These are phyloP conservation scores for Taiwanofungus camphoratus DNA, from an alignment of 1,284 basidiomycete species.

Conservation along the genomic window DNA sequence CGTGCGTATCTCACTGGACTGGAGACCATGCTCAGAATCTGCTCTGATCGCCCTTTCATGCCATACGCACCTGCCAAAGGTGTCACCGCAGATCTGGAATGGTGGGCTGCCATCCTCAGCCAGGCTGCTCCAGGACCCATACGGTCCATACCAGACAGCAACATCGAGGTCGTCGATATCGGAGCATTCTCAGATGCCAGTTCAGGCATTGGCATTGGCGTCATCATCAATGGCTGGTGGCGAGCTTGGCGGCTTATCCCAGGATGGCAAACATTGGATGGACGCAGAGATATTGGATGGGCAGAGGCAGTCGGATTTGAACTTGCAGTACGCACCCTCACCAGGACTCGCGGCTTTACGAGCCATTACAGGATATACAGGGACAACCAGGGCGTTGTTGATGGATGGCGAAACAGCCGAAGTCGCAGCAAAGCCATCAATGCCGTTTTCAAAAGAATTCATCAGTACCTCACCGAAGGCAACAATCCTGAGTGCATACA, in stretches of 20 bases:
- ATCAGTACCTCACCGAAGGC: neutral
- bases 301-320: constrained; percentile 31
- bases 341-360: neutral
- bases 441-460: constrained; percentile 21
- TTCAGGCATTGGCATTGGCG: constrained; percentile 31
- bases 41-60: constrained; percentile 22
- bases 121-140: constrained; percentile 23
- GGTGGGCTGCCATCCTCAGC: constrained; percentile 30
- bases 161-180: constrained; percentile 24
- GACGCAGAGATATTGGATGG: constrained; percentile 20
- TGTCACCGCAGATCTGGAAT: constrained; percentile 26
- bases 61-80: constrained; percentile 19
- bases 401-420: constrained; percentile 22
- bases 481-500: constrained; percentile 1
- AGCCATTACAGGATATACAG: constrained; percentile 16
- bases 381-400: constrained; percentile 27
- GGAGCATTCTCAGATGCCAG: constrained; percentile 39
- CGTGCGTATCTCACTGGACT: constrained; percentile 43
- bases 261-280: constrained; percentile 24
- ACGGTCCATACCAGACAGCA: too few species aligned
- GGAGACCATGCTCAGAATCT: constrained; percentile 17
- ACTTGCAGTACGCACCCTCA: constrained; percentile 26
- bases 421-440: constrained; percentile 20
- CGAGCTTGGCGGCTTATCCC: constrained; percentile 30
- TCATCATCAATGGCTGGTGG: constrained; percentile 32